These are phyloP conservation scores for Solanum virginianum DNA, from an alignment of 257 asterid species.

Conservation along the genomic window DNA sequence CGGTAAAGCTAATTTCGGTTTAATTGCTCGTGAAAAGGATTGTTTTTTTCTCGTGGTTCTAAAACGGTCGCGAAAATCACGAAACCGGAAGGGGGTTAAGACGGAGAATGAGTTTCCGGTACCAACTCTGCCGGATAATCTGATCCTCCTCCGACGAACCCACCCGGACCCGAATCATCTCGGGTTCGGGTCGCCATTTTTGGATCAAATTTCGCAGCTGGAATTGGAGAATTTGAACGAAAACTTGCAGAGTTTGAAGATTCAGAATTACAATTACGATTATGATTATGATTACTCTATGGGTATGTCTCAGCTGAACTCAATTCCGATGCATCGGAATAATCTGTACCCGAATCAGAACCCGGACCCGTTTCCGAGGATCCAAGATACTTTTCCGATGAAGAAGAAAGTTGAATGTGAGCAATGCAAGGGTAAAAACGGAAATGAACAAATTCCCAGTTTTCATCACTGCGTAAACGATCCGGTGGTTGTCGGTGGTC, in stretches of 20 bases:
- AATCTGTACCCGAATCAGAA: background rate
- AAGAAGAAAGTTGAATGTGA: slow-evolving; percentile 28
- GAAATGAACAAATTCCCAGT: slow-evolving; percentile 5
- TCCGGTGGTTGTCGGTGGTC: slow-evolving; percentile 16
- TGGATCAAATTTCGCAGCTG: slow-evolving; percentile 26
- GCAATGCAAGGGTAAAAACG: slow-evolving; percentile 28
- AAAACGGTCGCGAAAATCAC: slow-evolving; percentile 62
- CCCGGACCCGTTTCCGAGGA: slow-evolving; percentile 1
- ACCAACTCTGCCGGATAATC: slow-evolving; percentile 29
- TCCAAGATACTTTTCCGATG: slow-evolving; percentile 17
- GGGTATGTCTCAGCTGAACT: slow-evolving; percentile 18
- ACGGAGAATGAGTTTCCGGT: slow-evolving; percentile 19
- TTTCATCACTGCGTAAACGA: slow-evolving; percentile 76
- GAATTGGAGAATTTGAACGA: slow-evolving; percentile 26
- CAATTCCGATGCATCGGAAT: background rate
- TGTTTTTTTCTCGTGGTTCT: slow-evolving; percentile 58
- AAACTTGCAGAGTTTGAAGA: slow-evolving; percentile 19
- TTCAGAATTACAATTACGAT: slow-evolving; percentile 12
- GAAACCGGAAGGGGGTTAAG: slow-evolving; percentile 40
- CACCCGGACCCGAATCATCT: slow-evolving; percentile 3
- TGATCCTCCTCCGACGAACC: slow-evolving; percentile 43
- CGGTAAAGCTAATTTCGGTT: slow-evolving; percentile 50
- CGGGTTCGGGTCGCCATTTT: slow-evolving; percentile 6
- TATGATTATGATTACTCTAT: background rate
- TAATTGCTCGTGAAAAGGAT: slow-evolving; percentile 40